Base-by-base conservation (phyloP, 2,329 filamentous ascomycete genomes). In the Harringtonia lauricola region DNA sequence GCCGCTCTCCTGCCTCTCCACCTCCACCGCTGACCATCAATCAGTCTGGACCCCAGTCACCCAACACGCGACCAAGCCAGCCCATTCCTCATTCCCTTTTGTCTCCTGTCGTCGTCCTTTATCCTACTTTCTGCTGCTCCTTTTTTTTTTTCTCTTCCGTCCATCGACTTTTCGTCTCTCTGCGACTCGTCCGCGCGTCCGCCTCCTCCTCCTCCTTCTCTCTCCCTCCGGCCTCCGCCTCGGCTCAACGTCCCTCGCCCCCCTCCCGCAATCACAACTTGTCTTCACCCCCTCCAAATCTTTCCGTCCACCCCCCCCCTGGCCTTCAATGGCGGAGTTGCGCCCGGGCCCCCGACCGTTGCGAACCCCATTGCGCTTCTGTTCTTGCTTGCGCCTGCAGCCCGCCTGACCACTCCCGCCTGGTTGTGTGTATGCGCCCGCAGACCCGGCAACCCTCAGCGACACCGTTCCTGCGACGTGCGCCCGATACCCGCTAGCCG, bases 321-420 rank as follows among this genome's bases (percentile, higher is more conserved):
- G 26, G 37, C 36, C 38, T 40, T 44, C 37, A 29, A 44, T 44
- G 37, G 43, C 43, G 33, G 24, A 22, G 31, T 33, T 38, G 43
- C 24, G 15, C 39, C 29, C 26, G 35, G 36, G 42, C 34, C 36
- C 34, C 34, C 26, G 41, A 31, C 41, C 41, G 34, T 14, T 36
- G 15, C 30, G 30, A n/a, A 8, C 28, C 28, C 13, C 28, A 13
- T 29, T 29, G 28, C 13, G 8, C 28, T 29, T 29, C 28, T 29
- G 28, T 29, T 29, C 28, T 13, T 29, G 28, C 28, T 13, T 29
- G n/a, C n/a, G n/a, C n/a, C n/a, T n/a, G n/a, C n/a, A n/a, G n/a
- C n/a, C n/a, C n/a, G n/a, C n/a, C n/a, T n/a, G n/a, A n/a, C n/a
- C n/a, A n/a, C n/a, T n/a, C n/a, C n/a, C n/a, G n/a, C n/a, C n/a